Conservation (phyloP, 208 protist genomes). For the Acanthamoeba lenticulata region DNA sequence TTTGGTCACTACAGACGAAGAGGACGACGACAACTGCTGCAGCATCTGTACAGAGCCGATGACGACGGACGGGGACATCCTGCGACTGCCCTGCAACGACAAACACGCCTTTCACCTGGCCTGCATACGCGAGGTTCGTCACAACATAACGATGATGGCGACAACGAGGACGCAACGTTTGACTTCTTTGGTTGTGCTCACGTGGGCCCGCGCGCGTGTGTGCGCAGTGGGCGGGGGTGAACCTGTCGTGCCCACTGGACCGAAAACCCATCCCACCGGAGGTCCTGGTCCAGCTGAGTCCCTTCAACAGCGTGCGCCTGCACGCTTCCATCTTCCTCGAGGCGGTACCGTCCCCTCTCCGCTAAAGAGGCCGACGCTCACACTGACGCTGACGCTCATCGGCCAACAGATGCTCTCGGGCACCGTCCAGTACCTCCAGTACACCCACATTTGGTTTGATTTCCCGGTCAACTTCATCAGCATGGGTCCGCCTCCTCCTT, state of each 20-base stretch:
- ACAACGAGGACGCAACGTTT: too few species aligned
- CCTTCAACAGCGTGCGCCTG: background rate
- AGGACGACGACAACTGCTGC: background rate
- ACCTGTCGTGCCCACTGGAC: constrained; percentile 23
- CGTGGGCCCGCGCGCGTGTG: too few species aligned
- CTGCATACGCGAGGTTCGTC: constrained; percentile 25
- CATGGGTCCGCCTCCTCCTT: background rate
- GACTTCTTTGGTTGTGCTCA: too few species aligned
- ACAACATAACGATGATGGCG: too few species aligned
- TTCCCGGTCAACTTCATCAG: background rate
- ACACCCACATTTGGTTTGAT: background rate
- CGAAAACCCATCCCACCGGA: constrained; percentile 36
- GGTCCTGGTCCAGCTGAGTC: background rate
- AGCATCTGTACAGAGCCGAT: background rate
- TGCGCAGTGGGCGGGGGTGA: background rate
- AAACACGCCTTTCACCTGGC: background rate
- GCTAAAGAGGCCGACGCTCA: background rate
- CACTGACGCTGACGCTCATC: too few species aligned
- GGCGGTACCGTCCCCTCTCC: background rate
- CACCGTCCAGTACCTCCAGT: background rate
- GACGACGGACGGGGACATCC: background rate
- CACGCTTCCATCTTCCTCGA: constrained; percentile 7
- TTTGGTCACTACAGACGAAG: too few species aligned
- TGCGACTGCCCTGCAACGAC: background rate
- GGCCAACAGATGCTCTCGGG: background rate